Percentiles rank a stretch among this genome's conserved stretches.
Evolutionary conservation across 345 rosid genomes (phyloP).

Genomic region (Angophora floribunda): DNA sequence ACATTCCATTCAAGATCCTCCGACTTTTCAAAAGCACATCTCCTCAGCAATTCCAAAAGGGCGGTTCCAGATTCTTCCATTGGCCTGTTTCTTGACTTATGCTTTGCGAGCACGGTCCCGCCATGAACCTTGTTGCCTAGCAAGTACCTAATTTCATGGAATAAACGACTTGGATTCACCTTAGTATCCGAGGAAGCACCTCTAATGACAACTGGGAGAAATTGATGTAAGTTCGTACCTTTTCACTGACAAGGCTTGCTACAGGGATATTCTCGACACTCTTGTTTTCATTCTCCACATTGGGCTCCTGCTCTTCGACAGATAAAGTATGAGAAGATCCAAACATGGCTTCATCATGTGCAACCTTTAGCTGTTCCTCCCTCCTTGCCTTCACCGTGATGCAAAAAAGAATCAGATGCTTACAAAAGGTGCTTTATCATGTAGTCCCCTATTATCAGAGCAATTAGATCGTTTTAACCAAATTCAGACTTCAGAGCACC

Average conservation of each 20-base stretch:
- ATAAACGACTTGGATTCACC: not conserved
- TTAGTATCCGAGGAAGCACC: not conserved
- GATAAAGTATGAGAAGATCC: slow-evolving; percentile 45
- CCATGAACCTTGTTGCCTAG: slow-evolving; percentile 95
- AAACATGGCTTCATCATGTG: slow-evolving; percentile 95
- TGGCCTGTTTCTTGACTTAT: not conserved
- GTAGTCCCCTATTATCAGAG: not conserved
- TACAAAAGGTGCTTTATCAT: not conserved
- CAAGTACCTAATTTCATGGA: slow-evolving; percentile 48
- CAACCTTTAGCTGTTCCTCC: slow-evolving; percentile 63
- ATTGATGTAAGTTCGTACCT: slow-evolving; percentile 15
- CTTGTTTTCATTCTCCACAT: slow-evolving; percentile 16
- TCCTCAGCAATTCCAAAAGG: not conserved
- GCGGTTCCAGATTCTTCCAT: not conserved
- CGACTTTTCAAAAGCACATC: not conserved
- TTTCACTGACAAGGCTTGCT: slow-evolving; percentile 61
- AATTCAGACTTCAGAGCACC: slow-evolving; percentile 16
- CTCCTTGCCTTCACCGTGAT: slow-evolving; percentile 42
- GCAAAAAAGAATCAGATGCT: not conserved
- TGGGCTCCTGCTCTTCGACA: slow-evolving; percentile 9
- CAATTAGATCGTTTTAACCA: not conserved
- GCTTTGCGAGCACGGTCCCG: slow-evolving; percentile 83
- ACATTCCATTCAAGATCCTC: not conserved
- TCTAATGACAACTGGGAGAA: not conserved
- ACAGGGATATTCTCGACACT: slow-evolving; percentile 20